Evolutionary conservation across 2,329 filamentous ascomycete genomes (phyloP), one percentile per base, ranked within the genome.

Genomic region (Beauveria australis): DNA sequence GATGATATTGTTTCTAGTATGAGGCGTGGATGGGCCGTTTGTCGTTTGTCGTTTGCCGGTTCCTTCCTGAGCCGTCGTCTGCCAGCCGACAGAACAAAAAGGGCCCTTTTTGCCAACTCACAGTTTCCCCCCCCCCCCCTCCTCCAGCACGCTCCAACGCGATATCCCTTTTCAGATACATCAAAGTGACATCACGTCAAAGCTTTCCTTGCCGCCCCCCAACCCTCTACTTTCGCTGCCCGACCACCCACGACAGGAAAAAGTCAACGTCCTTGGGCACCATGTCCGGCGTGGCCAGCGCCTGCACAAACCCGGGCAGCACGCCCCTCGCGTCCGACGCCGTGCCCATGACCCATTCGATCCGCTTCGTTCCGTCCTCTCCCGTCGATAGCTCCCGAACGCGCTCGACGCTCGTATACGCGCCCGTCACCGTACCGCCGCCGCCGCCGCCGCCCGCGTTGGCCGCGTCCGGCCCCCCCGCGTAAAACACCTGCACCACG

Each of bases 321-420:
- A 80, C 72, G 0, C 89, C 89, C 59, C 79, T 79, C 0, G 89
- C 89, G 70, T 92, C 83, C 62, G 85, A 88, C 12, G 86, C 82
- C 10, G 89, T 92, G 9, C 84, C 88, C 88, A 93, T 92, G 61
- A 87, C 76, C 89, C 89, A 94, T 71, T 88, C 85, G 52, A 89
- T 78, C 26, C 44, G 33, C 33, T n/a, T 54, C 16, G 49, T 22
- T 7, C 44, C 63, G 19, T 74, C 70, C 1, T 66, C 69, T 4
- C 67, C 69, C 37, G 47, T 24, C 5, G 30, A 14, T 14, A 80
- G 63, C 67, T 79, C 74, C 60, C 79, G 74, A 40, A 88, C 74
- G 51, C 82, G 74, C 75, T 92, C 89, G 1, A 91, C 77, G 64
- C 84, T 87, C 30, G 79, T 82, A 67, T 91, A 91, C 10, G 77